Percentiles rank a stretch among this genome's conserved stretches.
phyloP scores from a whole-genome alignment of 1,284 basidiomycete genomes.

The Cutaneotrichosporon daszewskae region DNA sequence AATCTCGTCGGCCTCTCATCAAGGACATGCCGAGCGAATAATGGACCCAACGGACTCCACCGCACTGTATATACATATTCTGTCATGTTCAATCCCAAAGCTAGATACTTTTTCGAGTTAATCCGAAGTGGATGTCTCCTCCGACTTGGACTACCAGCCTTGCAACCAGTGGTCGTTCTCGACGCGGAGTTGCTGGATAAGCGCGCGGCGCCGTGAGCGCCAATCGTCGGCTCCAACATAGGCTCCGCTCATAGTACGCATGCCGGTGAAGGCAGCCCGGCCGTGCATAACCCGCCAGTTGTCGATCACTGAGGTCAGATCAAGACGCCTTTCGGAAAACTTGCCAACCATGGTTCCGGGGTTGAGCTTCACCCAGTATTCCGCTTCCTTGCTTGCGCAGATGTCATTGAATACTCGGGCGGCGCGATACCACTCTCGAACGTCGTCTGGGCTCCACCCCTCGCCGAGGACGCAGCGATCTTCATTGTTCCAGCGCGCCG shows the following conservation, averaged over 20 bases:
- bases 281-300: constrained; percentile 95
- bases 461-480: constrained; percentile 72
- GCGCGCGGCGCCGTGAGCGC: constrained; percentile 64
- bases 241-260: constrained; percentile 88
- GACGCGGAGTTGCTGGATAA: constrained; percentile 40
- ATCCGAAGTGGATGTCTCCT: too few species aligned
- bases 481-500: constrained; percentile 92
- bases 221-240: constrained; percentile 91
- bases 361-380: constrained; percentile 83
- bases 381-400: constrained; percentile 70
- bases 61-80: too few species aligned
- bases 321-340: constrained; percentile 43
- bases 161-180: constrained; percentile 3
- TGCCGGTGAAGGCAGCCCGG: constrained; percentile 78
- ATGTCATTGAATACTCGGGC: constrained; percentile 71
- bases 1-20: too few species aligned
- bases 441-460: constrained; percentile 55
- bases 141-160: too few species aligned
- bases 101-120: too few species aligned
- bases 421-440: constrained; percentile 80
- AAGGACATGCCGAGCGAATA: too few species aligned
- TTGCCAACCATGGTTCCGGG: constrained; percentile 79
- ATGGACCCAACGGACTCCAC: too few species aligned
- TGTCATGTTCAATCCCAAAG: too few species aligned
- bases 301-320: constrained; percentile 49